Base-by-base conservation (phyloP, 1,284 basidiomycete genomes). In the Exsudoporus floridanus region DNA sequence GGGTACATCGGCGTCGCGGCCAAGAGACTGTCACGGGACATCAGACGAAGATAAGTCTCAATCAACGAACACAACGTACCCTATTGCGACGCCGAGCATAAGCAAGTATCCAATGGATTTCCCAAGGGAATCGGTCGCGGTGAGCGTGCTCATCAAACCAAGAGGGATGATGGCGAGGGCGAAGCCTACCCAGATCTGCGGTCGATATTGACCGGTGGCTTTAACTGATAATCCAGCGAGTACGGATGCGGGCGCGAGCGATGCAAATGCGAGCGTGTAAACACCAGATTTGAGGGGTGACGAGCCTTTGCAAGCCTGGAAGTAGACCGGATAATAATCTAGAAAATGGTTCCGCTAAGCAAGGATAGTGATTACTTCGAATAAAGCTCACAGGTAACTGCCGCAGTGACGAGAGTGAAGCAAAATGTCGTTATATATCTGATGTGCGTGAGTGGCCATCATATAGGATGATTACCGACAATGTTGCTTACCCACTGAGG, bases 241-340 rank as follows among this genome's bases (percentile, higher is more conserved):
- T 5, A 54, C 33, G 8, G 30, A 35, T 8, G 39, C 25, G 2
- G 27, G 46, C 13, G 47, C 58, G 7, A 60, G 19, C 9, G 42
- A 14, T 10, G 36, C 18, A 1, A 50, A n/a, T 0, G 21, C 18
- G 19, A 58, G 56, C 16, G 21, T 16, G 34, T 58, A 57, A n/a
- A 60, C 12, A 1, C 57, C 57, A n/a, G 54, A 59, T 2, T 1
- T 21, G n/a, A 51, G 6, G 4, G 57, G 25, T 19, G 57, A 59
- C 36, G n/a, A 34, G 2, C 35, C 41, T 12, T 51, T 58, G 35
- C 56, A 58, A 31, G 48, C 57, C 42, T 59, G 57, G 9, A 40
- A 59, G 21, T 53, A 60, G 19, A 57, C 43, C 10, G 54, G 58
- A 16, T 33, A 49, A 27, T 43, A 52, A 44, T 56, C 58, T 58